Conservation (phyloP, 192 early-diverging fungal genomes). For the Coemansia asiatica region DNA sequence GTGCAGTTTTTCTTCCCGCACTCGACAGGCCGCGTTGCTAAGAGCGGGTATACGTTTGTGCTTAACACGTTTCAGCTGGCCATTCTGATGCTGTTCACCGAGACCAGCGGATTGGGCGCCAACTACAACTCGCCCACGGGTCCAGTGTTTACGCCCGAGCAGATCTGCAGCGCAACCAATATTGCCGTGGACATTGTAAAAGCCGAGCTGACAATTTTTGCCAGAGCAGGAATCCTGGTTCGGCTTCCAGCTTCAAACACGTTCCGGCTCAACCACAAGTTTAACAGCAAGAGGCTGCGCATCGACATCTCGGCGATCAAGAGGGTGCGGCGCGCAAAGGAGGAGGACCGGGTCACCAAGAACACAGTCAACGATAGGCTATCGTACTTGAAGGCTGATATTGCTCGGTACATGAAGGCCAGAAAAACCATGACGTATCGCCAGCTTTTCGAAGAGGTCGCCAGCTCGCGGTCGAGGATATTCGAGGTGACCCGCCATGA, state of each 20-base stretch:
- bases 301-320: slow-evolving; percentile 83
- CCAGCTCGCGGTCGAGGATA: neutral
- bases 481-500: neutral
- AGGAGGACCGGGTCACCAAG: slow-evolving; percentile 75
- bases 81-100: slow-evolving; percentile 83
- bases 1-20: slow-evolving; percentile 76
- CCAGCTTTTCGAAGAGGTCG: neutral
- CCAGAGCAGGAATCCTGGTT: slow-evolving; percentile 72
- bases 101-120: slow-evolving; percentile 13
- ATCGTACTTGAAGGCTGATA: slow-evolving; percentile 2
- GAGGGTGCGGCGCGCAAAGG: slow-evolving; percentile 75
- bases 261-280: slow-evolving; percentile 65
- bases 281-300: slow-evolving; percentile 76
- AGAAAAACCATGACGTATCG: neutral
- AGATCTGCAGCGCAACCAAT: slow-evolving; percentile 65
- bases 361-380: slow-evolving; percentile 68
- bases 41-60: slow-evolving; percentile 49
- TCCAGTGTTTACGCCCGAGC: slow-evolving; percentile 56
- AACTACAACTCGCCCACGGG: slow-evolving; percentile 44
- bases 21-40: slow-evolving; percentile 64
- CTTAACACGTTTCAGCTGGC: slow-evolving; percentile 90
- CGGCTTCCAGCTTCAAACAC: slow-evolving; percentile 51
- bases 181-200: slow-evolving; percentile 63
- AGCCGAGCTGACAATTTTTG: slow-evolving; percentile 65
- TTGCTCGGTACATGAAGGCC: neutral